Conservation (phyloP, 2,329 filamentous ascomycete species). For the Penicillium janthinellum region DNA sequence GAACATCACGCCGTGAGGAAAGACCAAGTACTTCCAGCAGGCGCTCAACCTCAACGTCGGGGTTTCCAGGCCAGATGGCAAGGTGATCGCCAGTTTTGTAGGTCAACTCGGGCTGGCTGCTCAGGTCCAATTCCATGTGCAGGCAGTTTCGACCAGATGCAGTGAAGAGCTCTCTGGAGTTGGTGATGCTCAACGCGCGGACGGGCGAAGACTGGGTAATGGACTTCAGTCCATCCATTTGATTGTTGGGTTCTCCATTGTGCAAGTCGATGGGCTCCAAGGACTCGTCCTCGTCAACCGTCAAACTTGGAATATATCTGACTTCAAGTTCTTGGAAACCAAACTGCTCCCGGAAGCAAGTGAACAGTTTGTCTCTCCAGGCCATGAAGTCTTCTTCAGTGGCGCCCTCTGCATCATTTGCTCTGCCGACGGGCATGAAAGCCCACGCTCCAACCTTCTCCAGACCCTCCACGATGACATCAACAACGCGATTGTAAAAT, state of each 20-base stretch:
- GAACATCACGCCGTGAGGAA: constrained; percentile 29
- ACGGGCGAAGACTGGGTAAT: constrained; percentile 69
- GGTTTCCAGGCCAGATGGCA: constrained; percentile 87
- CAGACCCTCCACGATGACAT: constrained; percentile 76
- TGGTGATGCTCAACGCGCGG: constrained; percentile 81
- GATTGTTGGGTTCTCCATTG: constrained; percentile 81
- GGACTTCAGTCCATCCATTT: constrained; percentile 73
- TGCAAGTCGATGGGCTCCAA: constrained; percentile 76
- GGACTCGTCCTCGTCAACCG: constrained; percentile 71
- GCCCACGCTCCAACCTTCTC: constrained; percentile 73
- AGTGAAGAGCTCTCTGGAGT: constrained; percentile 78
- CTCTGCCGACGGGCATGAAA: constrained; percentile 81
- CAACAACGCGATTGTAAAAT: constrained; percentile 94
- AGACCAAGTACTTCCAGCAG: constrained; percentile 74
- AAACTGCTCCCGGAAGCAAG: constrained; percentile 72
- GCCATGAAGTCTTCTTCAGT: constrained; percentile 96
- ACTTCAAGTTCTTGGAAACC: constrained; percentile 83
- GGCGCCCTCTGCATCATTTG: constrained; percentile 87
- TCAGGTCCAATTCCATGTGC: constrained; percentile 86
- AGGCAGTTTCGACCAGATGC: constrained; percentile 81
- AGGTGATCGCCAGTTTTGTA: constrained; percentile 95
- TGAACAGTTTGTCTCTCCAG: constrained; percentile 96
- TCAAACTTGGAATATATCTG: constrained; percentile 83
- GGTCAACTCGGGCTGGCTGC: constrained; percentile 72
- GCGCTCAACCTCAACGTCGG: constrained; percentile 80